phyloP scores from a whole-genome alignment of 345 rosid genomes.

The Eucalyptus sp. region DNA sequence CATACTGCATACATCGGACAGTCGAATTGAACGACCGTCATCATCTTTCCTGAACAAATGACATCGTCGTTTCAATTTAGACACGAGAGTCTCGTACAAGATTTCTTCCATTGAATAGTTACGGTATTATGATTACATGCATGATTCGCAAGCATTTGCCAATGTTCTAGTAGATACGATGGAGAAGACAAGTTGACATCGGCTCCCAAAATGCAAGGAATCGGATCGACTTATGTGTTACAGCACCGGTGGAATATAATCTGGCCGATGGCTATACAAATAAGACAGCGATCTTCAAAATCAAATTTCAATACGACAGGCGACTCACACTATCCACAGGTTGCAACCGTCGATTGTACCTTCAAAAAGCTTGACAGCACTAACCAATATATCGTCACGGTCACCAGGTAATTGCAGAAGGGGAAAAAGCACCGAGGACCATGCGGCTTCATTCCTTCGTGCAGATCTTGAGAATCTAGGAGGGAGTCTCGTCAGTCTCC shows the following conservation, averaged over 20 bases:
- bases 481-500: background rate
- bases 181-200: background rate
- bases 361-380: background rate
- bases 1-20: background rate
- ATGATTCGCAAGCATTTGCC: background rate
- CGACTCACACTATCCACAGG: background rate
- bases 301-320: background rate
- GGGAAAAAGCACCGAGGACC: background rate
- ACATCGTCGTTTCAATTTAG: background rate
- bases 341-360: background rate
- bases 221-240: background rate
- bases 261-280: background rate
- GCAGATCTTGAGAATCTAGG: background rate
- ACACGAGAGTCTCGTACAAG: background rate
- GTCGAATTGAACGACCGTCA: background rate
- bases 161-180: background rate
- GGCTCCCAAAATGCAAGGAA: background rate
- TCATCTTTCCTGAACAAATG: background rate
- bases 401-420: background rate
- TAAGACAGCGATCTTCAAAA: background rate
- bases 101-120: background rate
- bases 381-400: background rate
- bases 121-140: background rate
- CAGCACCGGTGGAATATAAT: background rate
- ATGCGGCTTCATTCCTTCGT: background rate